A percentile compares a stretch with the other conserved stretches of the same genome.
phyloP scores from a whole-genome alignment of 2,329 filamentous ascomycete species.

The Sclerotinia spermophila region DNA sequence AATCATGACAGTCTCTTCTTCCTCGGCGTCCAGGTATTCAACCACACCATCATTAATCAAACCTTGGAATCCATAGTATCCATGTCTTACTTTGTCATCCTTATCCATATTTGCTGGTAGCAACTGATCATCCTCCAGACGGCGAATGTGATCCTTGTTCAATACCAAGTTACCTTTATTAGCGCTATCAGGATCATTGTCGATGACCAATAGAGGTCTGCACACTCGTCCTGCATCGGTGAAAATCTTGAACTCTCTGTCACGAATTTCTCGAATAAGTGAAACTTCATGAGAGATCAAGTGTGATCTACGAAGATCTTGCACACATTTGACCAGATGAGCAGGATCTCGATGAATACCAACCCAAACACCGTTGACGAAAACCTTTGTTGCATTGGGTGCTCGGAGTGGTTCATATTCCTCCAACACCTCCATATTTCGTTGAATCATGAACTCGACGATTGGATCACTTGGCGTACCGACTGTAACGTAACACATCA shows the following conservation, averaged over 20 bases:
- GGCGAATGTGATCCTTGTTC: slow-evolving; percentile 76
- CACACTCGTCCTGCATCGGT: slow-evolving; percentile 95
- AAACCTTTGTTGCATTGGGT: slow-evolving; percentile 93
- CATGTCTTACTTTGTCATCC: slow-evolving; percentile 51
- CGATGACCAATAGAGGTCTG: slow-evolving; percentile 88
- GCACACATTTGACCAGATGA: slow-evolving; percentile 75
- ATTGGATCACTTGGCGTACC: slow-evolving; percentile 88
- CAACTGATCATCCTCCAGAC: slow-evolving; percentile 70
- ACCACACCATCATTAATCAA: slow-evolving; percentile 81
- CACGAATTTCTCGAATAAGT: slow-evolving; percentile 91
- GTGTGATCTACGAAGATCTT: slow-evolving; percentile 72
- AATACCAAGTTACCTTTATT: slow-evolving; percentile 77
- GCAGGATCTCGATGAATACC: slow-evolving; percentile 89
- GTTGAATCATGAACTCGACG: slow-evolving; percentile 90
- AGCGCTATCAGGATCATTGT: slow-evolving; percentile 72
- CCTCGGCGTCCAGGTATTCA: slow-evolving; percentile 95
- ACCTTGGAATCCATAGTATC: slow-evolving; percentile 83
- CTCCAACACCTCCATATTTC: slow-evolving; percentile 94
- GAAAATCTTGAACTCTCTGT: slow-evolving; percentile 97
- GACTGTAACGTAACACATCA: slow-evolving; percentile 98
- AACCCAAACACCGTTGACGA: slow-evolving; percentile 97
- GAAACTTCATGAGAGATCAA: slow-evolving; percentile 91
- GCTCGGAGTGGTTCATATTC: slow-evolving; percentile 86
- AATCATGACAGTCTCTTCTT: slow-evolving; percentile 99
- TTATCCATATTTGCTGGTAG: slow-evolving; percentile 57